Percentiles rank a stretch among this genome's conserved stretches.
Conservation (phyloP, 192 early-diverging fungal genomes). For the Mortierella claussenii region DNA sequence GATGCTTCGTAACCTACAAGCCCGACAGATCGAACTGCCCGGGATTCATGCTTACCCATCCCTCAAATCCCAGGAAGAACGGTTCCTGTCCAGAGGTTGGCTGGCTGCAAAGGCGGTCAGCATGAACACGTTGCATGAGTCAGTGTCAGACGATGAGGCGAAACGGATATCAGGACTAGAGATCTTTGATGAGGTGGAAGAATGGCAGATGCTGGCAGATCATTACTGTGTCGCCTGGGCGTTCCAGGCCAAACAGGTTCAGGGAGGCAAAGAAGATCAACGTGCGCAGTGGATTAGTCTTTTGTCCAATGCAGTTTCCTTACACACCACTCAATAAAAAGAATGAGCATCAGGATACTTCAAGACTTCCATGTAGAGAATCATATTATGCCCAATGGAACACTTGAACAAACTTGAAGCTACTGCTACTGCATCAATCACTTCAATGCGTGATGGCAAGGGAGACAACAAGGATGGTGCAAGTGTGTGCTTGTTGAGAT, state of each 20-base stretch:
- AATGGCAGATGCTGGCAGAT: slow-evolving; percentile 81
- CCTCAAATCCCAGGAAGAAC: slow-evolving; percentile 71
- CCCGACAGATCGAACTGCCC: slow-evolving; percentile 80
- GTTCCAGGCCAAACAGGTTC: slow-evolving; percentile 37
- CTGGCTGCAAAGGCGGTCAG: slow-evolving; percentile 63
- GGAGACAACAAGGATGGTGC: too few relatives aligned
- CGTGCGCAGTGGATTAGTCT: slow-evolving; percentile 14
- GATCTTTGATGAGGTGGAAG: slow-evolving; percentile 92
- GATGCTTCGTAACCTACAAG: slow-evolving; percentile 89
- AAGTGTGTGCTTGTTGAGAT: too few relatives aligned
- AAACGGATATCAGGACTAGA: slow-evolving; percentile 77
- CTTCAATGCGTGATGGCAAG: too few relatives aligned
- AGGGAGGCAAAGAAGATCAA: background rate
- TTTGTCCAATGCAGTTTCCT: slow-evolving; percentile 10
- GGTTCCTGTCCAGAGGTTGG: slow-evolving; percentile 78
- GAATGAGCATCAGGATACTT: too few relatives aligned
- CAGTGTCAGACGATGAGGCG: slow-evolving; percentile 41
- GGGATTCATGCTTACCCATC: slow-evolving; percentile 80
- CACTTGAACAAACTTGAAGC: too few relatives aligned
- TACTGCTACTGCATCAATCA: too few relatives aligned
- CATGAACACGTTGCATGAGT: slow-evolving; percentile 70
- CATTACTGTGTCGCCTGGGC: slow-evolving; percentile 93
- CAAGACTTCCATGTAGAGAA: background rate
- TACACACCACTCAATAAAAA: background rate
- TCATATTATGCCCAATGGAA: background rate